Conservation (phyloP, 257 asterid genomes). For the Fraxinus americana region DNA sequence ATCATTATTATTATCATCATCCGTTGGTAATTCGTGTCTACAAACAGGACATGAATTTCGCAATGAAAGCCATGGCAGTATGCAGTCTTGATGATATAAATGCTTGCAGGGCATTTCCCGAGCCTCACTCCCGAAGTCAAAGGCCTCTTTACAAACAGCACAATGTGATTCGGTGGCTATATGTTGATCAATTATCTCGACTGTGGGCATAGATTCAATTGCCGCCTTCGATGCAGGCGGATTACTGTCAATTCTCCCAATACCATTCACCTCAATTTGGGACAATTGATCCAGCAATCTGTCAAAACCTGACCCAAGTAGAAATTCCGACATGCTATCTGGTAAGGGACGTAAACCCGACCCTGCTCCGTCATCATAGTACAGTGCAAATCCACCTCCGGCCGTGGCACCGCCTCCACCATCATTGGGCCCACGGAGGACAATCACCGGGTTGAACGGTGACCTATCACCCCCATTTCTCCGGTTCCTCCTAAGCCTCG, state of each 20-base stretch:
- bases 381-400: conserved; percentile 66
- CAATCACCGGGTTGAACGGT: conserved; percentile 86
- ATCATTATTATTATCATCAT: conserved; percentile 37
- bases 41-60: conserved; percentile 89
- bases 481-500: conserved; percentile 63
- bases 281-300: conserved; percentile 71
- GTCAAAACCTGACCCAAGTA: conserved; percentile 87
- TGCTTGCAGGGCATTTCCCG: conserved; percentile 95
- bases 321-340: conserved; percentile 70
- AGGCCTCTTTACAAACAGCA: conserved; percentile 85
- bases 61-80: conserved; percentile 77
- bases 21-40: conserved; percentile 62
- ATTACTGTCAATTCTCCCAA: conserved; percentile 60
- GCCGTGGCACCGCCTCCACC: conserved; percentile 37
- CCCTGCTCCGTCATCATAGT: conserved; percentile 83
- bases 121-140: conserved; percentile 64
- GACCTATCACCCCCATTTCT: conserved; percentile 75
- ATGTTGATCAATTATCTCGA: conserved; percentile 53
- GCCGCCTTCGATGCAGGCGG: conserved; percentile 88
- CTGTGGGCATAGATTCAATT: conserved; percentile 69
- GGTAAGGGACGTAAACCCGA: conserved; percentile 82
- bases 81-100: conserved; percentile 80
- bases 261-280: conserved; percentile 71
- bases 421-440: conserved; percentile 67
- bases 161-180: conserved; percentile 58